Base-by-base conservation (phyloP, 2,329 filamentous ascomycete species). In the Aspergillus intermedius region DNA sequence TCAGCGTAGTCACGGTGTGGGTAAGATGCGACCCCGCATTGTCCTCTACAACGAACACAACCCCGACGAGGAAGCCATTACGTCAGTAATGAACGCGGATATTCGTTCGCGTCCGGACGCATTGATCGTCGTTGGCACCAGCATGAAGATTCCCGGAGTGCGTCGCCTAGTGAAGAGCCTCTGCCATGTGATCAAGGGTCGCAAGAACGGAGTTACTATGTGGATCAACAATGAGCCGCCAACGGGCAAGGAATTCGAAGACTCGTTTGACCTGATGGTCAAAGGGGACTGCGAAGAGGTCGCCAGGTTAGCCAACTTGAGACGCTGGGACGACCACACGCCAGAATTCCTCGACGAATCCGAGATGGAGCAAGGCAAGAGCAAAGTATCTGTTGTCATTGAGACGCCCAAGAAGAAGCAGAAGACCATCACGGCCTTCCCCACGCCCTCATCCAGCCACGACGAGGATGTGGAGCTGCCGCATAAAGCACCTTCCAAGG, bases 11-110 rank as follows among this genome's bases (percentile, higher is more conserved):
- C 93, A 96, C 62, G 93, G 93, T 1, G 87, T 98, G 59, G 93
- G 93, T 39, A 83, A 88, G 52, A 74, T 98, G 54, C 83, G 93
- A 19, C 93, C 93, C 19, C 82, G 93, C 49, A 96, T 98, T 74
- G 91, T 97, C 4, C 78, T 98, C 8, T 98, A 98, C 74, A 96
- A 97, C 65, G 93, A 98, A 68, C 86, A 88, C 66, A 96, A 97
- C 64, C 93, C 93, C 0, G 93, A 98, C 56, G 89, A 93, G 57
- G 91, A 96, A 59, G 91, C 93, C 12, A 98, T 98, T 65, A 91
- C 91, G 40, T 88, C 88, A 19, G 91, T 95, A 37, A 89, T 91
- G 45, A 83, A 83, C 55, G 85, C 91, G 4, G 93, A 98, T 65
- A 74, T 97, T 50, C 86, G 89, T 52, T 81, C 85, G 39, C 80